phyloP scores from a whole-genome alignment of 192 early-diverging fungal genomes.

The Backusella parvicylindrica region DNA sequence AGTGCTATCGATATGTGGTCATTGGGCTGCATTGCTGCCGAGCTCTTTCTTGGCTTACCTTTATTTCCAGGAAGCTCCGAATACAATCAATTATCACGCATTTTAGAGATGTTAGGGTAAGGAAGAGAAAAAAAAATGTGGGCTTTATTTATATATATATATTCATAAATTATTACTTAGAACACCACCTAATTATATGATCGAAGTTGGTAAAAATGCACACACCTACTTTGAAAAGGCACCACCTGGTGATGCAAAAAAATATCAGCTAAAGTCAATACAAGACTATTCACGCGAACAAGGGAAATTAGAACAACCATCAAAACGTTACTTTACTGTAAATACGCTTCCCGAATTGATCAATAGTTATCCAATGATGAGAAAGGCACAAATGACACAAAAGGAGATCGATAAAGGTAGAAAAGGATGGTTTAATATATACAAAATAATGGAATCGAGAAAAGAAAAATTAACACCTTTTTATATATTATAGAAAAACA shows the following conservation, averaged over 20 bases:
- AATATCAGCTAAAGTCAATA: slow-evolving; percentile 14
- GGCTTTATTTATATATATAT: not conserved
- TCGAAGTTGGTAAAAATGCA: slow-evolving; percentile 88
- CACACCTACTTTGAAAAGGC: slow-evolving; percentile 80
- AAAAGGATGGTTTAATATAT: no score
- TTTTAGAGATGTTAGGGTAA: slow-evolving; percentile 91
- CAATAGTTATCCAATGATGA: slow-evolving; percentile 74
- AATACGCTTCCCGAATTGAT: slow-evolving; percentile 86
- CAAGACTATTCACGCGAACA: slow-evolving; percentile 67
- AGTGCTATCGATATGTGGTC: slow-evolving; percentile 99
- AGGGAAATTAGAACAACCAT: slow-evolving; percentile 79
- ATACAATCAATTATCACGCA: slow-evolving; percentile 92
- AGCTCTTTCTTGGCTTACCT: slow-evolving; percentile 93
- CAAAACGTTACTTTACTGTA: slow-evolving; percentile 89
- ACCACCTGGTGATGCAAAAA: not conserved
- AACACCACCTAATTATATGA: slow-evolving; percentile 86
- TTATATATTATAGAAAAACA: slow-evolving; percentile 52
- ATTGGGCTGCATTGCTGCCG: slow-evolving; percentile 94
- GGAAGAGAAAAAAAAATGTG: not conserved
- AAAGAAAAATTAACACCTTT: not conserved
- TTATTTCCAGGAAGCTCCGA: slow-evolving; percentile 95
- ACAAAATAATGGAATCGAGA: no score
- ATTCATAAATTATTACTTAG: slow-evolving; percentile 20
- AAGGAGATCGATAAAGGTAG: slow-evolving; percentile 78
- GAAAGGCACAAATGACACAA: slow-evolving; percentile 54